Conservation (phyloP, 1,284 basidiomycete species). For the Ceratobasidium sp. region DNA sequence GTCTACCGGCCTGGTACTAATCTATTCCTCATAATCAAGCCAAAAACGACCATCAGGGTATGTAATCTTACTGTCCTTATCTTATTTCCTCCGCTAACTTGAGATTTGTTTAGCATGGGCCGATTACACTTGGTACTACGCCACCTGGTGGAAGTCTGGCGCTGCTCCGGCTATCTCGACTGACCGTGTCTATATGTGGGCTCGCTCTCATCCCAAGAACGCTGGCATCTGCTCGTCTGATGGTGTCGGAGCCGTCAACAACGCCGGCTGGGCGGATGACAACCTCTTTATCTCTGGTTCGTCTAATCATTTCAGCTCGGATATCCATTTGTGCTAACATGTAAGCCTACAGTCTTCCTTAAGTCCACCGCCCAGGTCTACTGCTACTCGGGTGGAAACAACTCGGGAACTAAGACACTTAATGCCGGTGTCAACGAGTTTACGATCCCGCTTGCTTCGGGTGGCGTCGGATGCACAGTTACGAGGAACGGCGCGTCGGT, state of each 20-base stretch:
- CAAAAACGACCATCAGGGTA: conserved; percentile 6
- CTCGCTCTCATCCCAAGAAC: conserved; percentile 58
- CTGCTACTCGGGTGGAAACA: conserved; percentile 33
- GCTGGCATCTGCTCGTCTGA: conserved; percentile 49
- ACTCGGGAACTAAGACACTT: conserved; percentile 24
- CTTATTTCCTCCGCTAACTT: background rate
- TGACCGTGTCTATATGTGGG: conserved; percentile 59
- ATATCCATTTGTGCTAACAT: background rate
- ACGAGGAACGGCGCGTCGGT: conserved; percentile 21
- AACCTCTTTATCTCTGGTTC: conserved; percentile 20
- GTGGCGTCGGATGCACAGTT: conserved; percentile 29
- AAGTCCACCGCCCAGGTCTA: conserved; percentile 7
- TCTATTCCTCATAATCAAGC: background rate
- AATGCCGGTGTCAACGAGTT: conserved; percentile 37
- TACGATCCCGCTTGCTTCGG: conserved; percentile 24
- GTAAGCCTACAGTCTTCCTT: conserved; percentile 14
- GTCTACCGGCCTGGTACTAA: background rate
- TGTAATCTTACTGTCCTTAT: background rate
- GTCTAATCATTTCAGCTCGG: background rate
- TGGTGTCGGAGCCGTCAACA: conserved; percentile 11
- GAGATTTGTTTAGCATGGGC: conserved; percentile 1
- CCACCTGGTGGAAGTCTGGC: conserved; percentile 45
- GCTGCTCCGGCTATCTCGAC: conserved; percentile 52
- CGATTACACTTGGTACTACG: conserved; percentile 44
- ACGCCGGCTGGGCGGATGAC: conserved; percentile 26